Conservation (phyloP, 139 green algal species). For the Chlorella sorokiniana region DNA sequence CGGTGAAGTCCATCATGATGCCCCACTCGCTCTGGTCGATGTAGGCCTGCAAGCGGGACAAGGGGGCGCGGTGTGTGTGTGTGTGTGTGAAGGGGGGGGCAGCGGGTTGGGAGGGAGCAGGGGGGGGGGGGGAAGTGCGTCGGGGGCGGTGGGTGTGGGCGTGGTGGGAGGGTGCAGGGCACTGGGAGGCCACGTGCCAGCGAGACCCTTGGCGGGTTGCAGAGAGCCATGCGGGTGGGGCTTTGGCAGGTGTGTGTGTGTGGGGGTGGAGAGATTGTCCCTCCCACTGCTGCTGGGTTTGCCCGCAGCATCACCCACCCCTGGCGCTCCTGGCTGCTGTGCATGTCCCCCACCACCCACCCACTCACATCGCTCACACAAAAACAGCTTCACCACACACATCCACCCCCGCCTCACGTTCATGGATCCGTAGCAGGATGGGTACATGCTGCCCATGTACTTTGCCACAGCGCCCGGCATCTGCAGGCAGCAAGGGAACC, state of each 20-base stretch:
- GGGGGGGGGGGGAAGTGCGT: not conserved
- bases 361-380: too few relatives aligned
- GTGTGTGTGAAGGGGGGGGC: not conserved
- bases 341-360: not conserved
- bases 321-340: not conserved
- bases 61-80: not conserved
- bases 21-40: slow-evolving; percentile 6
- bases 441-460: not conserved
- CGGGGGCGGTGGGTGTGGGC: too few relatives aligned
- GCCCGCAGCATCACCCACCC: too few relatives aligned
- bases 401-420: not conserved
- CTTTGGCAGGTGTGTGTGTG: too few relatives aligned
- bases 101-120: not conserved
- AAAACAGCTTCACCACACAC: not conserved
- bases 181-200: too few relatives aligned
- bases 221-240: too few relatives aligned
- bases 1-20: slow-evolving; percentile 8
- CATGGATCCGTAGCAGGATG: not conserved
- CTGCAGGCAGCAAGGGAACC: not conserved
- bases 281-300: too few relatives aligned
- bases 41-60: not conserved
- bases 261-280: too few relatives aligned
- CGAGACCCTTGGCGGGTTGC: too few relatives aligned
- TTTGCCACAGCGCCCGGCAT: not conserved
- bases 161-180: too few relatives aligned